Evolutionary conservation across 768 basidiomycete genomes (phyloP).

Genomic region (Hydnomerulius pinastri): DNA sequence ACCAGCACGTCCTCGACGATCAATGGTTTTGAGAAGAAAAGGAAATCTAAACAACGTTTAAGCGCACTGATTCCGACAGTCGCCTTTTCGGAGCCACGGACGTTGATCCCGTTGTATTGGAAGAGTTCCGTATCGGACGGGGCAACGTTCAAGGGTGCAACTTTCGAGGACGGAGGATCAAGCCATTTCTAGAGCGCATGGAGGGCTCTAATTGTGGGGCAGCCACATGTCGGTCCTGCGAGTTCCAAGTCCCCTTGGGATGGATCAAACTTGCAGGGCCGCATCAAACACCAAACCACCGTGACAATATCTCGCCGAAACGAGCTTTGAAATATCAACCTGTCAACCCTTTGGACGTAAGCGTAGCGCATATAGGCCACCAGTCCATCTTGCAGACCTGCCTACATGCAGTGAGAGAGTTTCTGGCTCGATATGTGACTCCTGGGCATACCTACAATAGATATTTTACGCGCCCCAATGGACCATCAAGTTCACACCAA

Average conservation of each 20-base stretch:
- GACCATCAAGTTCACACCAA: too few relatives aligned
- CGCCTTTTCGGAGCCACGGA: constrained; percentile 5
- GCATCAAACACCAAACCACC: constrained; percentile 7
- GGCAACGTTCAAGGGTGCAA: constrained; percentile 27
- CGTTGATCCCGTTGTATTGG: constrained; percentile 2
- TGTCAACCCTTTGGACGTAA: constrained; percentile 22
- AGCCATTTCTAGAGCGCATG: constrained; percentile 1
- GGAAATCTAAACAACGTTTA: constrained; percentile 3
- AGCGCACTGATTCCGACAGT: neutral
- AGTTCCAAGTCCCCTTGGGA: constrained; percentile 2
- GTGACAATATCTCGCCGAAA: constrained; percentile 3
- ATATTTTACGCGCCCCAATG: constrained; percentile 11
- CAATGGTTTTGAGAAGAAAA: constrained; percentile 13
- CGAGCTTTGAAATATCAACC: constrained; percentile 6
- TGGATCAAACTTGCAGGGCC: constrained; percentile 2
- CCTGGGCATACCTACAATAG: too few relatives aligned
- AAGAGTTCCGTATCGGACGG: constrained; percentile 8
- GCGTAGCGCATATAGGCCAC: constrained; percentile 10
- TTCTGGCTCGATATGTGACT: neutral
- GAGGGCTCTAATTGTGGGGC: constrained; percentile 22
- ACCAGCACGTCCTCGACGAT: constrained; percentile 2
- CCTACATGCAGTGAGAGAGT: neutral
- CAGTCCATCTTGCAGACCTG: constrained; percentile 5
- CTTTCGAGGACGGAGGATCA: constrained; percentile 5
- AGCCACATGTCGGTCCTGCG: constrained; percentile 22